These are phyloP conservation scores for Purshia tridentata DNA, from an alignment of 306 rosid species.

Conservation along the genomic window DNA sequence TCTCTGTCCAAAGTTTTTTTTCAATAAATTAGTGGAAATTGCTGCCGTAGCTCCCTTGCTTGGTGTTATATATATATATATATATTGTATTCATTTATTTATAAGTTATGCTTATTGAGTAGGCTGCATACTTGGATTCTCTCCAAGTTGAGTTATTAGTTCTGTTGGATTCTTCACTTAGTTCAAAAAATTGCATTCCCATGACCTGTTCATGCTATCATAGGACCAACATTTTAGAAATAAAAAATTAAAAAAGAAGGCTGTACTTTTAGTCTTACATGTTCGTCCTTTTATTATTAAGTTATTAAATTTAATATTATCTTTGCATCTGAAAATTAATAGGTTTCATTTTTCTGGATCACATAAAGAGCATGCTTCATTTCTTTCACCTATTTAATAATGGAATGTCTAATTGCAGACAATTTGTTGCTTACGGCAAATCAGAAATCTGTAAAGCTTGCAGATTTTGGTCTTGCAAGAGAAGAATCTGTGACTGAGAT, in stretches of 20 bases:
- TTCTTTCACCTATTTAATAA: background rate
- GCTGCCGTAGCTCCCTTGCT: background rate
- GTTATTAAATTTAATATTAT: background rate
- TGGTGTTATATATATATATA: background rate
- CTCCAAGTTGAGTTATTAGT: background rate
- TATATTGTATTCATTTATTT: background rate
- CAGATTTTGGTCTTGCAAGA: constrained; percentile 97
- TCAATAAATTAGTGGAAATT: constrained; percentile 4
- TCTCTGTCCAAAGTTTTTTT: background rate
- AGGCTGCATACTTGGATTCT: background rate
- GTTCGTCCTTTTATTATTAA: background rate
- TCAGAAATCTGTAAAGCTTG: constrained; percentile 87
- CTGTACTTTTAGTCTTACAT: background rate
- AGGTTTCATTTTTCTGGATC: background rate
- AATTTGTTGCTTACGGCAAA: constrained; percentile 82
- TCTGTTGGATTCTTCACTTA: background rate
- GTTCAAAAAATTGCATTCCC: background rate
- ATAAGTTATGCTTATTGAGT: background rate
- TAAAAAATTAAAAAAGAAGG: background rate
- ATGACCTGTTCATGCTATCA: background rate
- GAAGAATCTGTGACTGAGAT: constrained; percentile 95
- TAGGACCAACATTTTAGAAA: background rate
- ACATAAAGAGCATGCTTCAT: background rate
- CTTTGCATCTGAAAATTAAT: background rate
- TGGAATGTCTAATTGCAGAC: constrained; percentile 52